Percentiles rank a stretch among this genome's conserved stretches.
Conservation (phyloP, 2,329 filamentous ascomycete genomes). For the Penicillium sp. region DNA sequence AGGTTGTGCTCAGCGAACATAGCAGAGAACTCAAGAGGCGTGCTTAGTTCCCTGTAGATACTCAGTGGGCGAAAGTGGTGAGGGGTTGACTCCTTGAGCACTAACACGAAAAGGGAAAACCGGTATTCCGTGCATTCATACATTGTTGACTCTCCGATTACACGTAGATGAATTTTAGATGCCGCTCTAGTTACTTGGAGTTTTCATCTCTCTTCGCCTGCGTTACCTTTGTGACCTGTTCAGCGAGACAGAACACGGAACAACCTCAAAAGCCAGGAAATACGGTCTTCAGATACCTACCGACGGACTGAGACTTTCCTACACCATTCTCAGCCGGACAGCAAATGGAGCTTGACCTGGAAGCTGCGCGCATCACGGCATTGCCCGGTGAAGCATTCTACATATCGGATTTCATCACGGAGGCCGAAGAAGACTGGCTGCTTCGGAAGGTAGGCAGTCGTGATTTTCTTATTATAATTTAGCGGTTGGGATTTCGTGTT, state of each 20-base stretch:
- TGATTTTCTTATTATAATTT: neutral
- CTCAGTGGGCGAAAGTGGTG: too few species aligned
- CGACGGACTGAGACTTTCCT: neutral
- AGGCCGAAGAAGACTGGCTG: slow-evolving; percentile 67
- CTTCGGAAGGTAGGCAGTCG: slow-evolving; percentile 61
- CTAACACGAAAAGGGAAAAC: too few species aligned
- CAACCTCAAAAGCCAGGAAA: neutral
- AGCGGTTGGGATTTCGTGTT: too few species aligned
- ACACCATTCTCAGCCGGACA: neutral
- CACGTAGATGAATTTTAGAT: too few species aligned
- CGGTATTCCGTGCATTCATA: too few species aligned
- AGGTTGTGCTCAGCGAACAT: too few species aligned
- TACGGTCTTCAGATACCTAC: too few species aligned
- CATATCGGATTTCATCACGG: slow-evolving; percentile 76
- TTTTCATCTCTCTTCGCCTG: neutral
- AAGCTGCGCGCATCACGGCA: slow-evolving; percentile 30
- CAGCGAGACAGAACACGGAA: neutral
- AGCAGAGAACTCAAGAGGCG: too few species aligned
- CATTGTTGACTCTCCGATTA: too few species aligned
- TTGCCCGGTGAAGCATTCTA: slow-evolving; percentile 63
- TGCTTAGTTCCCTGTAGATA: too few species aligned
- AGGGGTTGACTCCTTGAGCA: too few species aligned
- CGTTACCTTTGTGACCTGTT: neutral
- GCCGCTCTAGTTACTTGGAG: too few species aligned
- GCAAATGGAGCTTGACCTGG: slow-evolving; percentile 23